Evolutionary conservation across 106 monocot species (phyloP), one percentile per base, ranked within the genome.

Genomic region (Gastrodia elata): DNA sequence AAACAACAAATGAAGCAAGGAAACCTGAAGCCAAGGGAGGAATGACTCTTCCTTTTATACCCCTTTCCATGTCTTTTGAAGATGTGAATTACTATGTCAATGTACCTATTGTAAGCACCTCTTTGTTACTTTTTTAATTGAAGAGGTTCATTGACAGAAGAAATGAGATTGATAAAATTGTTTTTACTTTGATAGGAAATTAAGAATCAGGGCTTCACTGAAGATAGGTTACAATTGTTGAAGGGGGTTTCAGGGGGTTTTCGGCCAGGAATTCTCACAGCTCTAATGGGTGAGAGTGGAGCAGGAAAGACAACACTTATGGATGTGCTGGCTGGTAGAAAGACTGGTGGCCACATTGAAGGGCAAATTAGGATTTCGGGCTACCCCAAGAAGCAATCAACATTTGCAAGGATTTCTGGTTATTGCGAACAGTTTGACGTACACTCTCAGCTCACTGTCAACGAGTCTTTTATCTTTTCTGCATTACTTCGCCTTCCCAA

Each of bases 381-480:
- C 24, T 87, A 80, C 68, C 90, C 86, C 0, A 90, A 90, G 76
- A 84, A 87, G 36, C 90, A 90, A 76, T 71, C 49, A 7, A 90
- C 90, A 2, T 90, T 90, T 78, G 90, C 90, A 39, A 64, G 90
- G 38, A 84, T 90, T 32, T 90, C 90, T 6, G 90, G 90, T 0
- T 90, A 90, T 72, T 87, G 86, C 67, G 90, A 90, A 46, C 90
- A 90, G 57, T 84, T 80, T 82, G 90, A 90, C 74, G 80, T 90
- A 35, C 90, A 90, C 67, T 90, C 90, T 26, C 90, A 90, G 55
- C 87, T 90, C 65, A 90, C 90, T 32, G 76, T 90, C 38, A 70
- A 75, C 28, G 90, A 90, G 65, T 87, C 87, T 37, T 72, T 90
- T 39, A 82, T 90, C 26, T 90, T 78, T 73, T 90, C 90, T 6